Percentiles rank a stretch among this genome's conserved stretches.
phyloP scores from a whole-genome alignment of 2,329 filamentous ascomycete genomes.

The Lecanosticta acicola region DNA sequence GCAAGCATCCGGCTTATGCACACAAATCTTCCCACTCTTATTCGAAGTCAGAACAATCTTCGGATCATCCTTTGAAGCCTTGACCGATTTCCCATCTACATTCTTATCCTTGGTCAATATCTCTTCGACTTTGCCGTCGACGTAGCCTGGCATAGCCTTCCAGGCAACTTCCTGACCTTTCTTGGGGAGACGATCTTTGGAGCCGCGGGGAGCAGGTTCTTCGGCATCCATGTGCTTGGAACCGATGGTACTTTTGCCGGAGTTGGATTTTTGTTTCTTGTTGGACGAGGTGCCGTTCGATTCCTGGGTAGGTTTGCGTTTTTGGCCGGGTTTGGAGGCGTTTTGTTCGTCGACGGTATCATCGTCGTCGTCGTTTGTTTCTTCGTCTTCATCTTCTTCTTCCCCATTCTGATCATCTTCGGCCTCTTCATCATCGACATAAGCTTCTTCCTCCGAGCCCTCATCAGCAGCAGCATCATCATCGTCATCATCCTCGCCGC shows the following conservation, averaged over 20 bases:
- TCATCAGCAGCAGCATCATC: conserved; percentile 30
- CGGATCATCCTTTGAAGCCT: conserved; percentile 40
- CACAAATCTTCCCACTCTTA: conserved; percentile 37
- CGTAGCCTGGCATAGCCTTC: conserved; percentile 37
- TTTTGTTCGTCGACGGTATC: too few species aligned
- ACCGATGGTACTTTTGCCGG: conserved; percentile 20
- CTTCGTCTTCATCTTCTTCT: conserved; percentile 32
- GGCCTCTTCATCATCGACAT: conserved; percentile 21
- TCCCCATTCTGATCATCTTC: conserved; percentile 21
- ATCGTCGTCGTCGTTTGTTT: conserved; percentile 16
- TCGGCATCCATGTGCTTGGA: conserved; percentile 30
- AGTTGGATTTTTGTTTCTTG: conserved; percentile 36
- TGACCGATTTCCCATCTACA: conserved; percentile 39
- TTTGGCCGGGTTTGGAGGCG: conserved; percentile 14
- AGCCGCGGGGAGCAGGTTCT: conserved; percentile 29
- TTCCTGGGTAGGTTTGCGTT: conserved; percentile 14
- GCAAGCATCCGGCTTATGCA: conserved; percentile 41
- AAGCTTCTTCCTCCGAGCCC: conserved; percentile 16
- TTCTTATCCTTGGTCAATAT: conserved; percentile 38
- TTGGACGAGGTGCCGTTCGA: conserved; percentile 10
- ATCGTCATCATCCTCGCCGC: conserved; percentile 22
- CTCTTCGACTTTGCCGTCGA: conserved; percentile 41
- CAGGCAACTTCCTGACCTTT: conserved; percentile 40
- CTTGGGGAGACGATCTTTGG: conserved; percentile 35
- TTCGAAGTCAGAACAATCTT: conserved; percentile 39